Conservation (phyloP, 371 early-diverging fungal species). For the Mortierella sp. region DNA sequence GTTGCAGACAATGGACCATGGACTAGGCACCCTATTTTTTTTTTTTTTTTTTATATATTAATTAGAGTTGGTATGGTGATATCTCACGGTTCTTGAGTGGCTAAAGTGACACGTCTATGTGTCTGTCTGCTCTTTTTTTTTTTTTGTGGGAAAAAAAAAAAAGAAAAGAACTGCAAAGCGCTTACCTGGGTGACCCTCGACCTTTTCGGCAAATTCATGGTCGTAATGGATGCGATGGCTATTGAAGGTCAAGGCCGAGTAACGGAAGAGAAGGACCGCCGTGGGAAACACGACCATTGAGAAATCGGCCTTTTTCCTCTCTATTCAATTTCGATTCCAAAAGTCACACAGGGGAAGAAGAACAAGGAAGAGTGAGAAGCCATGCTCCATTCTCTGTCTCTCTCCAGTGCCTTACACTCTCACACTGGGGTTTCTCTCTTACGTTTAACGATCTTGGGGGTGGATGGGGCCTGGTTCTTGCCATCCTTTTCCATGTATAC, state of each 20-base stretch:
- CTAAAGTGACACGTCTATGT: not conserved
- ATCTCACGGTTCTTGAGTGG: not conserved
- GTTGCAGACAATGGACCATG: slow-evolving; percentile 88
- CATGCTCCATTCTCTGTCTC: not conserved
- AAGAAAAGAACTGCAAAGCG: not conserved
- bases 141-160: not conserved
- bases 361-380: not conserved
- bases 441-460: slow-evolving; percentile 49
- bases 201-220: slow-evolving; percentile 67
- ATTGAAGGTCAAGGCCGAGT: slow-evolving; percentile 89
- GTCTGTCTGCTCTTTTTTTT: not conserved
- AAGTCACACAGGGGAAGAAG: not conserved
- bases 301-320: slow-evolving; percentile 66
- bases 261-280: slow-evolving; percentile 81
- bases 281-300: slow-evolving; percentile 62
- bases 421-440: slow-evolving; percentile 8
- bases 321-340: slow-evolving; percentile 25
- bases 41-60: not conserved
- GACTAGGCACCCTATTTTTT: slow-evolving; percentile 69
- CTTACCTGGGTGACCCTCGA: slow-evolving; percentile 78
- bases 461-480: slow-evolving; percentile 9
- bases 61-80: not conserved
- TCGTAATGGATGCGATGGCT: slow-evolving; percentile 89
- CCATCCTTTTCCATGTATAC: slow-evolving; percentile 70
- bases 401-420: not conserved